A percentile compares a stretch with the other conserved stretches of the same genome.
Evolutionary conservation across 352 stramenopile species (phyloP).

Genomic region (Globisporangium emineosum): DNA sequence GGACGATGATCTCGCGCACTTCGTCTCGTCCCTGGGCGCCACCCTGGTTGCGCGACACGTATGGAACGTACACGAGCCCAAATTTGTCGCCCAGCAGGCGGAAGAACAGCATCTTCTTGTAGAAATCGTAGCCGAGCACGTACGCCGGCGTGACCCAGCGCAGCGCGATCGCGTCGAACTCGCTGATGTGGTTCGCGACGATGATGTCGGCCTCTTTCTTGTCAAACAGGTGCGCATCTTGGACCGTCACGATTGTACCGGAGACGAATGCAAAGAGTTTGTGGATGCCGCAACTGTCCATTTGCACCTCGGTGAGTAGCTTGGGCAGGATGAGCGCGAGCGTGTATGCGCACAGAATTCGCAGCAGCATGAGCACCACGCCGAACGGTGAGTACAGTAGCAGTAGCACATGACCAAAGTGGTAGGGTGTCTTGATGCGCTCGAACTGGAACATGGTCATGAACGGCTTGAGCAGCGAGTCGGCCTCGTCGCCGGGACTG

Average conservation of each 20-base stretch:
- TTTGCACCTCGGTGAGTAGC: constrained; percentile 42
- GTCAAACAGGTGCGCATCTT: constrained; percentile 36
- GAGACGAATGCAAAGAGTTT: constrained; percentile 38
- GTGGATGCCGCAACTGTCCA: constrained; percentile 42
- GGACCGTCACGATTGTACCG: constrained; percentile 40
- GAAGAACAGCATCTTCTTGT: constrained; percentile 78
- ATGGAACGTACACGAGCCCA: constrained; percentile 66
- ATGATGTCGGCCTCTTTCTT: constrained; percentile 37
- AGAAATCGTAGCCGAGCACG: constrained; percentile 80
- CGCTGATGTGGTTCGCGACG: constrained; percentile 74
- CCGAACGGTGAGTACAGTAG: constrained; percentile 60
- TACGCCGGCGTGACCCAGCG: constrained; percentile 39
- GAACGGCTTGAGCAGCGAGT: constrained; percentile 38
- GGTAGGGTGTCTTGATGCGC: constrained; percentile 50
- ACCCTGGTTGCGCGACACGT: constrained; percentile 59
- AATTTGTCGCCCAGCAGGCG: constrained; percentile 54
- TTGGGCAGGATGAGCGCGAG: constrained; percentile 42
- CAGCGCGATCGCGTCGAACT: constrained; percentile 66
- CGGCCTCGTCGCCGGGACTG: constrained; percentile 24
- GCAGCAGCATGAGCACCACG: constrained; percentile 41
- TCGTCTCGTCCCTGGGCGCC: constrained; percentile 40
- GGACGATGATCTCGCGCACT: constrained; percentile 59
- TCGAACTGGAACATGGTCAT: constrained; percentile 70
- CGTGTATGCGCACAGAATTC: constrained; percentile 33
- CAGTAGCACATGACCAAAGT: constrained; percentile 39